Evolutionary conservation across 306 rosid genomes (phyloP).

Genomic region (Cucurbita argyrosperma): DNA sequence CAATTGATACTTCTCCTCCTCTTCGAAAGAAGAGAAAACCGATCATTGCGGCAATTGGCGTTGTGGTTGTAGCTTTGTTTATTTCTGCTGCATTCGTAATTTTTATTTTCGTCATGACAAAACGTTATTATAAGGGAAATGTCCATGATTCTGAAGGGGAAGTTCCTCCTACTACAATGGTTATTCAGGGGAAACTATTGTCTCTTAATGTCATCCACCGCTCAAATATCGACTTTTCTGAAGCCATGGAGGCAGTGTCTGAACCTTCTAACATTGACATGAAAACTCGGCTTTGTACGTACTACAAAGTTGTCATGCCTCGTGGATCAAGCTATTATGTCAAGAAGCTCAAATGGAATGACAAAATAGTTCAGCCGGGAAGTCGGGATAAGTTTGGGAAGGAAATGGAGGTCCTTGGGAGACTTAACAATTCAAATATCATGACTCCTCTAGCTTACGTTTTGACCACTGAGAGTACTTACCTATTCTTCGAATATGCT

Average conservation of each 20-base stretch:
- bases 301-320: conserved; percentile 61
- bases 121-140: conserved; percentile 32
- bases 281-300: conserved; percentile 77
- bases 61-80: conserved; percentile 37
- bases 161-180: conserved; percentile 26
- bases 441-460: conserved; percentile 81
- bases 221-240: conserved; percentile 54
- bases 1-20: neutral
- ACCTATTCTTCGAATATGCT: conserved; percentile 49
- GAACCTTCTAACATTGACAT: conserved; percentile 35
- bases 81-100: conserved; percentile 23
- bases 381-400: conserved; percentile 38
- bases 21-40: conserved; percentile 17
- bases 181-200: conserved; percentile 34
- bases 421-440: conserved; percentile 73
- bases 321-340: conserved; percentile 56
- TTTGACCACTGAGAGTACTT: conserved; percentile 50
- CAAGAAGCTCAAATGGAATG: conserved; percentile 78
- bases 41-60: conserved; percentile 19
- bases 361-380: conserved; percentile 51
- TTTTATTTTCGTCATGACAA: conserved; percentile 20
- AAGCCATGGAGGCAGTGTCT: conserved; percentile 59
- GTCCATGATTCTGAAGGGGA: conserved; percentile 24
- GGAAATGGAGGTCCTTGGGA: conserved; percentile 53
- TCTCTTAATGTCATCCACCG: conserved; percentile 59